Evolutionary conservation across 768 basidiomycete genomes (phyloP), one percentile per base, ranked within the genome.

Genomic region (Rhodotorula graminis): DNA sequence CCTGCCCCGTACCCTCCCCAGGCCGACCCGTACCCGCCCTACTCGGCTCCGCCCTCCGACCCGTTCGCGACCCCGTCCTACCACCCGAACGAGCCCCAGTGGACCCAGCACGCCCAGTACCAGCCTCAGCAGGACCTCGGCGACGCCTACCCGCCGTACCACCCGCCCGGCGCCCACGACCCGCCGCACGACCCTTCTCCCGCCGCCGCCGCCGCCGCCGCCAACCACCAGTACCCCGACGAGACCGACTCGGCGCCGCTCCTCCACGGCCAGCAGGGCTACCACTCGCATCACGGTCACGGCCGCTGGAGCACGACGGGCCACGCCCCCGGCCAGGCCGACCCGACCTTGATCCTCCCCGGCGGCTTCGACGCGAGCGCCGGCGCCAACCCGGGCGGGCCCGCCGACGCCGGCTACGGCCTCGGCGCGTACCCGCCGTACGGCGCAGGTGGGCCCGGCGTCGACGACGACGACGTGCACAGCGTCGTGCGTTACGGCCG

Each of bases 401-500:
- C 29, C 29, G 56, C 29, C 56, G 31, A 31, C 19, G 29, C 56
- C 31, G 56, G 29, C 56, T 57, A 57, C 19, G 56, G 56, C n/a
- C 56, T 31, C n/a, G n/a, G 31, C 1, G 11, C 37, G 15, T 61
- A 56, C n/a, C 44, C 40, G n/a, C 53, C 44, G 27, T 42, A 33
- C 29, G 37, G 55, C 27, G 61, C 31, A 21, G 53, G 53, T 11
- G 52, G n/a, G 27, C 7, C 6, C 40, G 52, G 52, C 40, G 52
- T 12, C 16, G 59, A 33, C 55, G 59, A 74, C 27, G 78, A 78
- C 29, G 49, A 64, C 16, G 37, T 37, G 37, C 53, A 71, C 37
- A 69, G 61, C 50, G 40, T 69, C 50, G 73, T 83, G 10, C 85
- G 92, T 29, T 97, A 95, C 79, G 94, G 95, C 0, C 84, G 89